Evolutionary conservation across 441 rosid species (phyloP).

Genomic region (Biscutella laevigata): DNA sequence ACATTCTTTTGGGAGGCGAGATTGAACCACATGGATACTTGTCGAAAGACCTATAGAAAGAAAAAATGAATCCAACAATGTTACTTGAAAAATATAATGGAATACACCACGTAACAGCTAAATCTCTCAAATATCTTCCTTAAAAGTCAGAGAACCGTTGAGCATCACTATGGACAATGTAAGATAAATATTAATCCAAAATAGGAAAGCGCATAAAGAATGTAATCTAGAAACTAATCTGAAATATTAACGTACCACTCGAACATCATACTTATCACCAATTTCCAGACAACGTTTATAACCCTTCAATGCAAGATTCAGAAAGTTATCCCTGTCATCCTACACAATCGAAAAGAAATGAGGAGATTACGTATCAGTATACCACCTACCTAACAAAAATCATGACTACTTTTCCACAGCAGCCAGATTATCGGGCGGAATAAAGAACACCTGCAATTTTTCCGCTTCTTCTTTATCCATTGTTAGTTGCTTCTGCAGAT

Average conservation of each 20-base stretch:
- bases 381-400: conserved; percentile 6
- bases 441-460: conserved; percentile 59
- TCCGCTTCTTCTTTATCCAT: conserved; percentile 88
- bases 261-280: conserved; percentile 89
- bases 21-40: conserved; percentile 83
- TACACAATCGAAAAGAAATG: conserved; percentile 27
- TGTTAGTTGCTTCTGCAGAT: conserved; percentile 77
- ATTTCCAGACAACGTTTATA: conserved; percentile 78
- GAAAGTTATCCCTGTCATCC: conserved; percentile 94
- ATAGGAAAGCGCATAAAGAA: not conserved
- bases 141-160: not conserved
- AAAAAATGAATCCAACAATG: conserved; percentile 12
- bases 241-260: conserved; percentile 59
- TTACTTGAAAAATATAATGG: not conserved
- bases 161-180: conserved; percentile 6
- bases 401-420: not conserved
- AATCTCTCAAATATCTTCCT: conserved; percentile 2
- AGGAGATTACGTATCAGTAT: conserved; percentile 9
- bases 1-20: conserved; percentile 65
- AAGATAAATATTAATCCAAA: not conserved
- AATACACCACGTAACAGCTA: not conserved
- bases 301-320: conserved; percentile 83
- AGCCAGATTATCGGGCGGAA: conserved; percentile 8
- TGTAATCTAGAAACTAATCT: not conserved
- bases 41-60: conserved; percentile 72